These are phyloP conservation scores for Globisporangium barbulae DNA, from an alignment of 352 stramenopile genomes.

Conservation along the genomic window DNA sequence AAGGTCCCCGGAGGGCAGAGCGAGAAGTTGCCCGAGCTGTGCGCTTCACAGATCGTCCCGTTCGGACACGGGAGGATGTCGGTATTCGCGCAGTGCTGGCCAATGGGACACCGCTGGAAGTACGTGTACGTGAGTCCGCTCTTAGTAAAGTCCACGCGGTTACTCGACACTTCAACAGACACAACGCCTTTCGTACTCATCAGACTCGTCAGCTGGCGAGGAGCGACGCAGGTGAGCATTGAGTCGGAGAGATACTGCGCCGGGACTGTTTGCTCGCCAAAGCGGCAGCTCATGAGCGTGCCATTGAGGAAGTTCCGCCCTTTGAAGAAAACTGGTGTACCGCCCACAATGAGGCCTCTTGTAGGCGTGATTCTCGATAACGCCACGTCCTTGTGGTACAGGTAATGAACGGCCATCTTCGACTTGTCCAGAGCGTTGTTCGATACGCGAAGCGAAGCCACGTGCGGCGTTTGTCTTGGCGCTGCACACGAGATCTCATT, in stretches of 20 bases:
- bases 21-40: constrained; percentile 89
- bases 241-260: constrained; percentile 81
- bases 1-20: constrained; percentile 92
- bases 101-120: constrained; percentile 48
- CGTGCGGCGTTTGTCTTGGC: constrained; percentile 52
- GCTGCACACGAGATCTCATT: constrained; percentile 54
- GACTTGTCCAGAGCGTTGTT: constrained; percentile 82
- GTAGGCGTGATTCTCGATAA: constrained; percentile 74
- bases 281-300: constrained; percentile 83
- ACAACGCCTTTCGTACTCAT: constrained; percentile 45
- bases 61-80: constrained; percentile 81
- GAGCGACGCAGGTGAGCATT: constrained; percentile 77
- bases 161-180: constrained; percentile 79
- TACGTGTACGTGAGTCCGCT: constrained; percentile 78
- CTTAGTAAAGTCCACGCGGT: constrained; percentile 81
- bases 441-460: constrained; percentile 70
- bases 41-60: constrained; percentile 68
- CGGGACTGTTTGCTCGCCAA: constrained; percentile 61
- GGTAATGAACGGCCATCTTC: constrained; percentile 37
- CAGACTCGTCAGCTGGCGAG: constrained; percentile 55
- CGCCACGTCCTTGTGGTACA: constrained; percentile 85
- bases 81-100: constrained; percentile 54
- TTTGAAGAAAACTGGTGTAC: constrained; percentile 88
- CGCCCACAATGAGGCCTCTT: constrained; percentile 67
- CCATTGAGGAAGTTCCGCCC: constrained; percentile 94